These are phyloP conservation scores for Leptomonas seymouri DNA, from an alignment of 208 protist species.

Conservation along the genomic window DNA sequence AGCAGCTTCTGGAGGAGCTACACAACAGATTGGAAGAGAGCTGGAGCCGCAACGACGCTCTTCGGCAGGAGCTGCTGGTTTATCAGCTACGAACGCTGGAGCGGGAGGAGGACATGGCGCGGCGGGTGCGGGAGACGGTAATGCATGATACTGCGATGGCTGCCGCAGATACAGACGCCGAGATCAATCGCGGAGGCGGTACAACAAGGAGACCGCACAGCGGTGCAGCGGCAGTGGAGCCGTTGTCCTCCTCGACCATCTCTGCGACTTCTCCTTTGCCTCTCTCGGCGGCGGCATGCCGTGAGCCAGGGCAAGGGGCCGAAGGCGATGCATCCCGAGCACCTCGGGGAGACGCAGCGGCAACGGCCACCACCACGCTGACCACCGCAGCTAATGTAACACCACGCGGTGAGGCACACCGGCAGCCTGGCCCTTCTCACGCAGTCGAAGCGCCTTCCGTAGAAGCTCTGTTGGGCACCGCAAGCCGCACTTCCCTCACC, in stretches of 20 bases:
- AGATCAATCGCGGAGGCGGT: background rate
- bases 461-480: constrained; percentile 1
- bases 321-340: background rate
- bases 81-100: constrained; percentile 39
- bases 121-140: constrained; percentile 6
- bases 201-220: background rate
- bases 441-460: constrained; percentile 14
- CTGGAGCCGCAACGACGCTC: constrained; percentile 36
- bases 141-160: constrained; percentile 1
- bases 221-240: background rate
- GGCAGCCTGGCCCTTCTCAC: constrained; percentile 3
- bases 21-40: constrained; percentile 38
- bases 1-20: constrained; percentile 33
- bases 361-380: background rate
- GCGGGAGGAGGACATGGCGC: constrained; percentile 19
- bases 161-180: background rate
- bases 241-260: background rate
- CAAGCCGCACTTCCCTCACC: background rate
- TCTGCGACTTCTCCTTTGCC: background rate
- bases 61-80: constrained; percentile 31
- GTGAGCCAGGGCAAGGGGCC: background rate
- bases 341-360: background rate
- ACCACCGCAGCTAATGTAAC: background rate
- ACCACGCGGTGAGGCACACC: background rate
- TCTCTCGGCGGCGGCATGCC: background rate